Conservation (phyloP, 208 protist species). For the Herpetomonas tarakana region DNA sequence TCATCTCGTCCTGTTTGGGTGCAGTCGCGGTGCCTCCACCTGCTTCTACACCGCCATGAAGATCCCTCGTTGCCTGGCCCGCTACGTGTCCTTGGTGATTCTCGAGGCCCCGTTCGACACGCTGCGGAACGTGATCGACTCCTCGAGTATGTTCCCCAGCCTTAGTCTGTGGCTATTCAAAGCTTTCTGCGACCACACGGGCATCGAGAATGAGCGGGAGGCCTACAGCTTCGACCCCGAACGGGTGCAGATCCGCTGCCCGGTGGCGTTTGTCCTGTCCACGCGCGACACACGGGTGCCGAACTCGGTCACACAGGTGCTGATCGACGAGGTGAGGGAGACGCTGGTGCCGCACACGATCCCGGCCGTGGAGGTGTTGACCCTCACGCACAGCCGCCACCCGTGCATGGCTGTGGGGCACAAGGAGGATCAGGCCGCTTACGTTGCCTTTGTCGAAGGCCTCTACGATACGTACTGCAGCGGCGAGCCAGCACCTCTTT, state of each 20-base stretch:
- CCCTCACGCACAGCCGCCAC: slow-evolving; percentile 71
- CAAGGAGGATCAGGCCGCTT: slow-evolving; percentile 76
- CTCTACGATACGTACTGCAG: slow-evolving; percentile 76
- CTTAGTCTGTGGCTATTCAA: slow-evolving; percentile 68
- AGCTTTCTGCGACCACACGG: slow-evolving; percentile 69
- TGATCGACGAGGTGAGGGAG: slow-evolving; percentile 56
- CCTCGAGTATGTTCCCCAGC: slow-evolving; percentile 54
- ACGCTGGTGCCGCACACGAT: slow-evolving; percentile 66
- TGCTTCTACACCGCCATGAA: slow-evolving; percentile 84
- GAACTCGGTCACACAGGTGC: slow-evolving; percentile 54
- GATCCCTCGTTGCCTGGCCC: slow-evolving; percentile 46
- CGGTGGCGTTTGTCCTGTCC: slow-evolving; percentile 83
- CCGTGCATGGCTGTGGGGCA: slow-evolving; percentile 71
- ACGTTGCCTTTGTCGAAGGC: slow-evolving; percentile 76
- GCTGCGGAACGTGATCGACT: slow-evolving; percentile 60
- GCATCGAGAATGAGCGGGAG: slow-evolving; percentile 20
- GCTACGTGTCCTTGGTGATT: slow-evolving; percentile 77
- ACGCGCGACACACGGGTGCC: slow-evolving; percentile 65
- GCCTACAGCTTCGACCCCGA: slow-evolving; percentile 59
- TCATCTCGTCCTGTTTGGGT: slow-evolving; percentile 82
- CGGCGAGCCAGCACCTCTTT: slow-evolving; percentile 3
- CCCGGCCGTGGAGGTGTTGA: slow-evolving; percentile 75
- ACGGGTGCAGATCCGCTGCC: slow-evolving; percentile 62
- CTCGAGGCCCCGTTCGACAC: slow-evolving; percentile 86
- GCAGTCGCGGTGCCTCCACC: slow-evolving; percentile 76